Percentiles rank a stretch among this genome's conserved stretches.
These are phyloP conservation scores for Podaxis rugospora DNA, from an alignment of 768 basidiomycete species.

Conservation along the genomic window DNA sequence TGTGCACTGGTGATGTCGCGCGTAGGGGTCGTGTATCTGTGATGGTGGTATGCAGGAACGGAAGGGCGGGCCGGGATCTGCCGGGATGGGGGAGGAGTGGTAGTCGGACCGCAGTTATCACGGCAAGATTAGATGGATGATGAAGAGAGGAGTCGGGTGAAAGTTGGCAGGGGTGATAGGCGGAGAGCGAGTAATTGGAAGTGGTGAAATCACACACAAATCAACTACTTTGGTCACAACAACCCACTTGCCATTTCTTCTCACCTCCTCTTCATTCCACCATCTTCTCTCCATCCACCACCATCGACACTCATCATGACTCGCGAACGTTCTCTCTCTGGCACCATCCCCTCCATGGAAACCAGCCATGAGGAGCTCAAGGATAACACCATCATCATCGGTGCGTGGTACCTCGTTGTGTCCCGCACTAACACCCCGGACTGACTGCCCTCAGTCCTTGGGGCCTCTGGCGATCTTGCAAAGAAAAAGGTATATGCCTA, in stretches of 20 bases:
- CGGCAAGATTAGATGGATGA: conserved; percentile 9
- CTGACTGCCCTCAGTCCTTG: conserved; percentile 58
- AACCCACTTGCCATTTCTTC: conserved; percentile 8
- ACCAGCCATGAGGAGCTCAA: conserved; percentile 63
- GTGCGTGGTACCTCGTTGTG: conserved; percentile 36
- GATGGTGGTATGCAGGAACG: not conserved
- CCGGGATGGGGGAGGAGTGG: conserved; percentile 3
- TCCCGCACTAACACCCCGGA: not conserved
- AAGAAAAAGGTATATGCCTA: conserved; percentile 82
- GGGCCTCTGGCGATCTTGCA: conserved; percentile 95
- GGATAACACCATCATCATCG: conserved; percentile 87
- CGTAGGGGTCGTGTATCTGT: too few species aligned
- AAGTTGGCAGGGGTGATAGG: not conserved
- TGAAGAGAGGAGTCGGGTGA: conserved; percentile 19
- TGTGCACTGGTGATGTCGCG: not conserved
- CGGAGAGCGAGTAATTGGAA: not conserved
- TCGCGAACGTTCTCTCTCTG: conserved; percentile 58
- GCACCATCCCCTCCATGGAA: conserved; percentile 91
- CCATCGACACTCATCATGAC: conserved; percentile 29
- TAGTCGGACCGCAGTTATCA: conserved; percentile 3
- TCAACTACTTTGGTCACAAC: too few species aligned
- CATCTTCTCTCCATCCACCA: conserved; percentile 14
- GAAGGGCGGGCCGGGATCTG: conserved; percentile 15
- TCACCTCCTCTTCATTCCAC: conserved; percentile 13
- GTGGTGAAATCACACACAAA: not conserved